Base-by-base conservation (phyloP, 257 asterid species). In the Penstemon newberryi region DNA sequence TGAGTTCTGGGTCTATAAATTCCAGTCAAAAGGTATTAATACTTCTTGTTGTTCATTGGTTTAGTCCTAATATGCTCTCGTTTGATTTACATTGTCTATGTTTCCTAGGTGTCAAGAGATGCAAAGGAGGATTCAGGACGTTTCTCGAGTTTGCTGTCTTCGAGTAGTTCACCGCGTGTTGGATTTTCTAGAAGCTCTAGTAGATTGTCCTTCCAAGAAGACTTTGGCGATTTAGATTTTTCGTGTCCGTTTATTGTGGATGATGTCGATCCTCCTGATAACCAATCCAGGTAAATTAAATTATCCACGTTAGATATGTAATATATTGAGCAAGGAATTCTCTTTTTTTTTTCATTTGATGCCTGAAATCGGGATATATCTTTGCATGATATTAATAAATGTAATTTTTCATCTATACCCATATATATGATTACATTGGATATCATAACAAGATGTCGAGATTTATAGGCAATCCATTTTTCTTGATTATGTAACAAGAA, bases 151-250 rank as follows among this genome's bases (percentile, higher is more conserved):
- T 82, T 87, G 87, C 78, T 82, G 59, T 93, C 98, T 51, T 88
- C 96, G 37, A 91, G 95, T 78, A 86, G 90, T 71, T 94, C 99
- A 5, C 97, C 99, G 50, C 96, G 91, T 73, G 81, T 87, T 65
- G 98, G 95, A 67, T 85, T 85, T 86, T 94, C 99, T 6, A 87
- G 97, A 75, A 91, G 93, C 79, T 94, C 97, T 38, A 94, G 99
- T 79, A 82, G 99, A 67, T 75, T 93, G 75, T 94, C 99, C 78
- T 91, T 91, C 75, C 96, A 85, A 85, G 99, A 89, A 77, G 99
- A 94, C 63, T 81, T 94, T 73, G 96, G 92, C 18, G 96, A 87
- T 60, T 75, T 77, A 56, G 99, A 89, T 70, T 89, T 88, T 65
- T 79, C 96, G 11, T 90, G 87, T 81, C 99, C 97, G 33, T 94